Conservation (phyloP, 2,329 filamentous ascomycete species). For the Coleophoma crateriformis region DNA sequence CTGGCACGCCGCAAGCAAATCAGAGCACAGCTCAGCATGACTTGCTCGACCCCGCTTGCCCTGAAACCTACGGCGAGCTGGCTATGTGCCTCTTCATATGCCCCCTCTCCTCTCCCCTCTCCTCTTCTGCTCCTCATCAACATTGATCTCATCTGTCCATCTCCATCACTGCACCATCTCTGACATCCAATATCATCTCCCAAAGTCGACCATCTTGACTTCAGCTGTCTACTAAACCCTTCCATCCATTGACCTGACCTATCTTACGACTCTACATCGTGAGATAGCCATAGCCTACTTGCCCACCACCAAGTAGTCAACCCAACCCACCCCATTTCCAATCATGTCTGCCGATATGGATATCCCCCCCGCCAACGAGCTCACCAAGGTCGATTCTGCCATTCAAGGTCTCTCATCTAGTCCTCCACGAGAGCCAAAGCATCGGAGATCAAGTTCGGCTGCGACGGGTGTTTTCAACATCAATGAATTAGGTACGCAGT, state of each 20-base stretch:
- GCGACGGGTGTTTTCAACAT: slow-evolving; percentile 74
- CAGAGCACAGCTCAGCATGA: not conserved
- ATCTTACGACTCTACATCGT: slow-evolving; percentile 10
- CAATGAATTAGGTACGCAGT: slow-evolving; percentile 70
- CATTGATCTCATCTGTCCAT: too few species aligned
- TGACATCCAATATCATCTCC: too few species aligned
- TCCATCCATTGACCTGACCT: slow-evolving; percentile 7
- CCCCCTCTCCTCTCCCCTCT: not conserved
- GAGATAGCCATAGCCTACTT: slow-evolving; percentile 9
- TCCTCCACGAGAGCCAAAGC: slow-evolving; percentile 58
- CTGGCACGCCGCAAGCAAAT: not conserved
- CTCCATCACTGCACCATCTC: too few species aligned
- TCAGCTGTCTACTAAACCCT: not conserved
- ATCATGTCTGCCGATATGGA: slow-evolving; percentile 44
- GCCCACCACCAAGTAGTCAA: slow-evolving; percentile 6
- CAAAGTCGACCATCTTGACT: not conserved
- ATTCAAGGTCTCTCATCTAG: slow-evolving; percentile 71
- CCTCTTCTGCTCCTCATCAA: not conserved
- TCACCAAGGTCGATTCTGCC: slow-evolving; percentile 89
- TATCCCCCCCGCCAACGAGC: slow-evolving; percentile 35
- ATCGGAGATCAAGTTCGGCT: slow-evolving; percentile 68
- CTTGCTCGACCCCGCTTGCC: not conserved
- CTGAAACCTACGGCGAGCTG: not conserved
- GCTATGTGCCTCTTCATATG: not conserved
- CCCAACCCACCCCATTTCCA: slow-evolving; percentile 1